Percentiles rank a stretch among this genome's conserved stretches.
phyloP scores from a whole-genome alignment of 345 rosid genomes.

The Eucalyptus victrix region DNA sequence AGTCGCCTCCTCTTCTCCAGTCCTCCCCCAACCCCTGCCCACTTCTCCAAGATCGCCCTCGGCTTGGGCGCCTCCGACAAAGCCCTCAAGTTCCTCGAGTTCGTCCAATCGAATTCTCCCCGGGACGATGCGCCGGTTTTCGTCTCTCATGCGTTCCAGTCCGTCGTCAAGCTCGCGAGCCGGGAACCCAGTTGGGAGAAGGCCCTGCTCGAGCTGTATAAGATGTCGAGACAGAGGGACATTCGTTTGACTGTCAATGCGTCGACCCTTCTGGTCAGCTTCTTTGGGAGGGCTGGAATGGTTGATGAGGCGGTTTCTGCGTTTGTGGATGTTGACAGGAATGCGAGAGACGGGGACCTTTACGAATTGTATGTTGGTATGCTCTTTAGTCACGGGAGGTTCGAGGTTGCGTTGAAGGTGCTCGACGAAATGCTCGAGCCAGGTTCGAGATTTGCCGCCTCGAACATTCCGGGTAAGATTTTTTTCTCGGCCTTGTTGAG shows the following conservation, averaged over 20 bases:
- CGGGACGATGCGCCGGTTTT: conserved; percentile 2
- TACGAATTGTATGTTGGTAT: conserved; percentile 24
- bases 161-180: conserved; percentile 38
- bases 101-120: conserved; percentile 16
- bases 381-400: conserved; percentile 17
- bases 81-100: conserved; percentile 50
- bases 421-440: conserved; percentile 76
- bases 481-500: conserved; percentile 25
- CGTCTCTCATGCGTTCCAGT: conserved; percentile 40
- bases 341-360: conserved; percentile 20
- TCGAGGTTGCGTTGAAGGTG: conserved; percentile 50
- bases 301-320: conserved; percentile 26
- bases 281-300: conserved; percentile 36
- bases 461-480: conserved; percentile 28
- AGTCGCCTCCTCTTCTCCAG: conserved; percentile 27
- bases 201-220: conserved; percentile 31
- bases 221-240: conserved; percentile 28
- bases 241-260: conserved; percentile 32
- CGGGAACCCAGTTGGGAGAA: conserved; percentile 18
- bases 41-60: conserved; percentile 35
- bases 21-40: conserved; percentile 16
- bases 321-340: conserved; percentile 22
- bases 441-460: conserved; percentile 21
- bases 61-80: conserved; percentile 32
- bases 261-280: conserved; percentile 30